A percentile compares a stretch with the other conserved stretches of the same genome.
phyloP scores from a whole-genome alignment of 192 early-diverging fungal genomes.

The Paraglomus brasilianum region DNA sequence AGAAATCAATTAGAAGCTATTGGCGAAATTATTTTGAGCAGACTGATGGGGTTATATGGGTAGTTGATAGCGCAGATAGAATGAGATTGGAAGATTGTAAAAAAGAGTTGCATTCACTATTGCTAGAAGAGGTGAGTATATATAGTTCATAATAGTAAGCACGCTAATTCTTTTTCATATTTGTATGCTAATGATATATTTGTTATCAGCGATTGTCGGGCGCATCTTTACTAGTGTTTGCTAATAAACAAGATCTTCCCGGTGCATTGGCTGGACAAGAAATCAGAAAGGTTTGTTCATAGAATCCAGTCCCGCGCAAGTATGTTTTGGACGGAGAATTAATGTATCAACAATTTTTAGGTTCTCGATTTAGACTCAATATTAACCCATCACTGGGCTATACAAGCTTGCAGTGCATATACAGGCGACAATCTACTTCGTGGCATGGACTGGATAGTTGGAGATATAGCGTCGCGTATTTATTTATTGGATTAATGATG shows the following conservation, averaged over 20 bases:
- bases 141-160: background rate
- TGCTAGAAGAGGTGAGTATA: constrained; percentile 81
- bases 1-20: constrained; percentile 94
- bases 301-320: background rate
- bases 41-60: constrained; percentile 97
- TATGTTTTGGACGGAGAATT: constrained; percentile 11
- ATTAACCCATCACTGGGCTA: constrained; percentile 90
- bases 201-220: constrained; percentile 75
- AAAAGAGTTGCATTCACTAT: constrained; percentile 69
- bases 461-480: constrained; percentile 86
- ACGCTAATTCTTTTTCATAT: background rate
- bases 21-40: constrained; percentile 99
- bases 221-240: constrained; percentile 90
- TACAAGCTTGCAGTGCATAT: constrained; percentile 87
- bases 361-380: constrained; percentile 69
- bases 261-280: constrained; percentile 72
- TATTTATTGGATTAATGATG: constrained; percentile 64
- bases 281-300: constrained; percentile 60
- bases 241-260: constrained; percentile 96
- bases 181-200: background rate
- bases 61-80: constrained; percentile 92
- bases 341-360: constrained; percentile 35
- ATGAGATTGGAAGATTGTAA: constrained; percentile 78
- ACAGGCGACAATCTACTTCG: constrained; percentile 80
- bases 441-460: constrained; percentile 94